Evolutionary conservation across 805 yeast genomes (phyloP).

Genomic region (Schwanniomyces yamadae): DNA sequence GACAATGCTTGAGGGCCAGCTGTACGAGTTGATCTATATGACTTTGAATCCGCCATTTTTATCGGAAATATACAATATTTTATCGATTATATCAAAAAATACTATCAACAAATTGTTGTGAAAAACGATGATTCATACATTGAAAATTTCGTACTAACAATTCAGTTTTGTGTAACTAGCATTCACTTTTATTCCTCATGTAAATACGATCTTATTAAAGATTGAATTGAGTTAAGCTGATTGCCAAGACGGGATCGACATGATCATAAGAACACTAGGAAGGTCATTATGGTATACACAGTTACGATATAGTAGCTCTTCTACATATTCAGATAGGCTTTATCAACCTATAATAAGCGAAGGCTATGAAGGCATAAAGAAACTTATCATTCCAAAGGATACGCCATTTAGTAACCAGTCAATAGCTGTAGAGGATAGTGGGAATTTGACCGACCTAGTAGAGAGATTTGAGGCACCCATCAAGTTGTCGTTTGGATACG

Average conservation of each 20-base stretch:
- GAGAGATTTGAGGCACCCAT: constrained; percentile 69
- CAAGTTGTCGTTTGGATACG: constrained; percentile 85
- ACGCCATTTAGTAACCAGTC: constrained; percentile 59
- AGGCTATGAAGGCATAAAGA: constrained; percentile 23
- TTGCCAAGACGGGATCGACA: too few species aligned
- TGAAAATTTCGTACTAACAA: too few species aligned
- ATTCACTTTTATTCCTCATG: too few species aligned
- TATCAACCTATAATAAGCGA: constrained; percentile 26
- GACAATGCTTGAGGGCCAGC: constrained; percentile 49
- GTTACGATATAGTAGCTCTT: constrained; percentile 7
- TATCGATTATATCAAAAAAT: too few species aligned
- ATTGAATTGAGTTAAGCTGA: too few species aligned
- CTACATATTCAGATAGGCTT: constrained; percentile 25
- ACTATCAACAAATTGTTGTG: too few species aligned
- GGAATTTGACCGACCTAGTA: constrained; percentile 48
- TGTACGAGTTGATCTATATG: constrained; percentile 81
- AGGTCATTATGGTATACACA: background rate
- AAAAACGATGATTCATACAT: too few species aligned
- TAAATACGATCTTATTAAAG: too few species aligned
- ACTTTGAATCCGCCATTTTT: constrained; percentile 42
- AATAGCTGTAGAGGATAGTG: constrained; percentile 39
- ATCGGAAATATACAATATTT: too few species aligned
- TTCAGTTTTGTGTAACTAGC: too few species aligned
- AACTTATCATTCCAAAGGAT: constrained; percentile 43
- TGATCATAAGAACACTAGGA: background rate